phyloP scores from a whole-genome alignment of 768 basidiomycete genomes.

The Suillus discolor region DNA sequence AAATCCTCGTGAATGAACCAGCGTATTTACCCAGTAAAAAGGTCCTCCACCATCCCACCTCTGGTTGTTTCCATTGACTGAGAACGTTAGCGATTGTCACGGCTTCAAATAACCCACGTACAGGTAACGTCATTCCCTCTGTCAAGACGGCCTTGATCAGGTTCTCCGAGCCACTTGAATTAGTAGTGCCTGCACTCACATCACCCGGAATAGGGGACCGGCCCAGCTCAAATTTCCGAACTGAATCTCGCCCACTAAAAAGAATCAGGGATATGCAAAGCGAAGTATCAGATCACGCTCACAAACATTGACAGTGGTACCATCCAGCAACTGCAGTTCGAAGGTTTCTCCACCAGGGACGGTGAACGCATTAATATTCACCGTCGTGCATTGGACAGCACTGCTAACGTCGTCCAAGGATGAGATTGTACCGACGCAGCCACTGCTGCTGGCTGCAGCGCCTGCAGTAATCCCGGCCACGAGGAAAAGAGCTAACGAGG shows the following conservation, averaged over 20 bases:
- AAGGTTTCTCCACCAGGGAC: conserved; percentile 58
- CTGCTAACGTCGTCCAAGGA: conserved; percentile 51
- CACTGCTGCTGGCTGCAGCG: conserved; percentile 12
- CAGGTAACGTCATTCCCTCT: conserved; percentile 54
- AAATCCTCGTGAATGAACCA: not conserved
- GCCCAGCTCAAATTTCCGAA: conserved; percentile 57
- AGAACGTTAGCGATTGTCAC: not conserved
- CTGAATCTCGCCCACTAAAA: conserved; percentile 54
- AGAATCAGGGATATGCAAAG: not conserved
- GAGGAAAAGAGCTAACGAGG: conserved; percentile 19
- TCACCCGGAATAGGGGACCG: conserved; percentile 57
- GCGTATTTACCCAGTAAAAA: conserved; percentile 42
- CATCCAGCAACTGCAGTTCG: conserved; percentile 44
- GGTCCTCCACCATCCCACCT: conserved; percentile 45
- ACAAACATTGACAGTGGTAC: conserved; percentile 64
- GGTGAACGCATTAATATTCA: conserved; percentile 58
- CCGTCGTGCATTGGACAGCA: conserved; percentile 58
- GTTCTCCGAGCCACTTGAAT: not conserved
- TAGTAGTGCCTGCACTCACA: conserved; percentile 31
- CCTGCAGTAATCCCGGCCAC: conserved; percentile 17
- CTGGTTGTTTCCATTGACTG: conserved; percentile 44
- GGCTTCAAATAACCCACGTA: conserved; percentile 25
- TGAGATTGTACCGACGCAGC: conserved; percentile 55
- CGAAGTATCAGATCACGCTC: conserved; percentile 21
- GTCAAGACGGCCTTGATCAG: not conserved